Percentiles rank a stretch among this genome's conserved stretches.
Evolutionary conservation across 495 filamentous ascomycete species (phyloP).

Genomic region (Terfezia claveryi): DNA sequence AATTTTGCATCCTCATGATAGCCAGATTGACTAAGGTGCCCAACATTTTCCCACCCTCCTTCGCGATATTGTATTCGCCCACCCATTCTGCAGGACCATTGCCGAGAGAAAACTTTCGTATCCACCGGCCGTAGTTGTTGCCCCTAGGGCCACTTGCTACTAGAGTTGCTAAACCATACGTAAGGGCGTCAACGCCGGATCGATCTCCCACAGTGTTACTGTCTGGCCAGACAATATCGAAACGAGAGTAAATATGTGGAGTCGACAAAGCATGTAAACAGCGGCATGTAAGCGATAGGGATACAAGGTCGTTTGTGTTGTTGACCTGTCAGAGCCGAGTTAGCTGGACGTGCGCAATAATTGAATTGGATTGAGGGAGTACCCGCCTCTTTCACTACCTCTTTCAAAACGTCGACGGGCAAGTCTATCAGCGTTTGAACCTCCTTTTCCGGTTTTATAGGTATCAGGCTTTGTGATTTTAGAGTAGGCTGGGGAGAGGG

Average conservation of each 20-base stretch:
- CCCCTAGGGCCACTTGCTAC: slow-evolving; percentile 27
- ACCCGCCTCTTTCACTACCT: slow-evolving; percentile 72
- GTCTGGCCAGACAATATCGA: slow-evolving; percentile 86
- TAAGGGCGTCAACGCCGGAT: slow-evolving; percentile 69
- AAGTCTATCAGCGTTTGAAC: slow-evolving; percentile 46
- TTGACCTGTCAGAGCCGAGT: slow-evolving; percentile 35
- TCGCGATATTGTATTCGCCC: slow-evolving; percentile 66
- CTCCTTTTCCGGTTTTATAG: slow-evolving; percentile 8
- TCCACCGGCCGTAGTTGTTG: slow-evolving; percentile 69
- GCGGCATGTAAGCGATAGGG: slow-evolving; percentile 63
- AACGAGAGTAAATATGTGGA: slow-evolving; percentile 74
- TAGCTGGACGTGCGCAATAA: not conserved
- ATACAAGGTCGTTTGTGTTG: slow-evolving; percentile 69
- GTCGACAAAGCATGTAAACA: slow-evolving; percentile 62
- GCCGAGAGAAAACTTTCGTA: slow-evolving; percentile 72
- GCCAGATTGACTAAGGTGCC: slow-evolving; percentile 76
- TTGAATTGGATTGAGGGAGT: not conserved
- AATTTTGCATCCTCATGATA: slow-evolving; percentile 62
- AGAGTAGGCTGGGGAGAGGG: no score
- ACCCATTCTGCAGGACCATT: slow-evolving; percentile 72
- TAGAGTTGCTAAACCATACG: slow-evolving; percentile 72
- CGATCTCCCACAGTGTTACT: slow-evolving; percentile 39
- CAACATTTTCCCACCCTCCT: slow-evolving; percentile 83
- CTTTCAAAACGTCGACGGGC: slow-evolving; percentile 65
- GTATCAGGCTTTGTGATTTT: no score